Evolutionary conservation across 1,139 yeast species (phyloP).

Genomic region (Pneumocystis canis): DNA sequence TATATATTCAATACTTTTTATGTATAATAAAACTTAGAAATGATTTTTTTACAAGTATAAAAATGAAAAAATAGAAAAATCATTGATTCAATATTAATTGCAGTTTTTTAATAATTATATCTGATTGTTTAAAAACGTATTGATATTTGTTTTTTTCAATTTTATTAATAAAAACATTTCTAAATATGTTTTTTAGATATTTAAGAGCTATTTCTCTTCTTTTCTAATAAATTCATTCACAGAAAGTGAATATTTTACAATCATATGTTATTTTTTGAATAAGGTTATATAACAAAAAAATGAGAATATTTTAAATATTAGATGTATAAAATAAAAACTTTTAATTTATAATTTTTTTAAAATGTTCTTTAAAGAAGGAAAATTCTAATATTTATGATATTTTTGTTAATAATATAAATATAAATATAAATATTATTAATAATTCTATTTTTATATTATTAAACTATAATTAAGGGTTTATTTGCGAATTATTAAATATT

Average conservation of each 20-base stretch:
- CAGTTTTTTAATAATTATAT: slow-evolving; percentile 55
- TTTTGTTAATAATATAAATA: no score
- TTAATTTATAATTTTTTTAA: slow-evolving; percentile 46
- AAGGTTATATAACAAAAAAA: no score
- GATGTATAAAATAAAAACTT: slow-evolving; percentile 16
- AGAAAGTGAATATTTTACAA: slow-evolving; percentile 53
- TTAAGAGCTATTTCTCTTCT: slow-evolving; percentile 32
- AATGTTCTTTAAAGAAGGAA: slow-evolving; percentile 75
- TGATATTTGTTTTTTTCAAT: slow-evolving; percentile 40
- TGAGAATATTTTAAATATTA: no score
- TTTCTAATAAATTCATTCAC: slow-evolving; percentile 47
- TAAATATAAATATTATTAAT: no score
- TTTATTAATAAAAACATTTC: slow-evolving; percentile 56
- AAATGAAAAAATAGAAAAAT: slow-evolving; percentile 42
- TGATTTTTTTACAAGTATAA: slow-evolving; percentile 29
- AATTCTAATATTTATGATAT: slow-evolving; percentile 40
- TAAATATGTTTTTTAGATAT: slow-evolving; percentile 82
- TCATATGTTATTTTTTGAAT: no score
- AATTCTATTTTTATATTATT: no score
- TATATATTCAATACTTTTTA: no score
- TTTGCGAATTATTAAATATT: no score
- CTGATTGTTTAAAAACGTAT: slow-evolving; percentile 48
- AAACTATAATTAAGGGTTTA: no score
- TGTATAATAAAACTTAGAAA: neutral
- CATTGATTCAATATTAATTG: slow-evolving; percentile 64